A percentile compares a stretch with the other conserved stretches of the same genome.
phyloP scores from a whole-genome alignment of 768 basidiomycete genomes.

The Rubroboletus satanas region DNA sequence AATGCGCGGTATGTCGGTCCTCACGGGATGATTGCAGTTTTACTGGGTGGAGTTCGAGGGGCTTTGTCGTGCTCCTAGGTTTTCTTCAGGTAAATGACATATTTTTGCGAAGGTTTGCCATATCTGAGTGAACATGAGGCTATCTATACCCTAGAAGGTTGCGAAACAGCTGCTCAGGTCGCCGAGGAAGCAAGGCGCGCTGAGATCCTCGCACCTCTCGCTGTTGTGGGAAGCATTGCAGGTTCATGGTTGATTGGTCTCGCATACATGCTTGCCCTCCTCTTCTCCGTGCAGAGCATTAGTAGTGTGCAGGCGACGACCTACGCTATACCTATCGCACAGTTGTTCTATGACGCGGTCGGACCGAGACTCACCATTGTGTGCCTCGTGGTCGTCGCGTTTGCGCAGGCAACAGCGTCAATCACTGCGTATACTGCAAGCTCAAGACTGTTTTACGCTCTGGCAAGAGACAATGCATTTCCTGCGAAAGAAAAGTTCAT shows the following conservation, averaged over 20 bases:
- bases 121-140: slow-evolving; percentile 31
- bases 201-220: slow-evolving; percentile 53
- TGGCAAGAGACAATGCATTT: slow-evolving; percentile 52
- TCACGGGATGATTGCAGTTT: slow-evolving; percentile 34
- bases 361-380: slow-evolving; percentile 44
- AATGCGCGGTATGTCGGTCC: neutral
- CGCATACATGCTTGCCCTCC: slow-evolving; percentile 54
- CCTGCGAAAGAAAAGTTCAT: slow-evolving; percentile 46
- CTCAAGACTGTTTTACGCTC: slow-evolving; percentile 53
- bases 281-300: slow-evolving; percentile 55
- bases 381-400: slow-evolving; percentile 46
- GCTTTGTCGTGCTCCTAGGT: slow-evolving; percentile 56
- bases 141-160: slow-evolving; percentile 59
- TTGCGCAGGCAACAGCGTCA: slow-evolving; percentile 53
- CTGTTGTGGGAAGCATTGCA: slow-evolving; percentile 51
- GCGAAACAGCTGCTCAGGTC: slow-evolving; percentile 61
- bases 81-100: slow-evolving; percentile 34
- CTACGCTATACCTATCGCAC: slow-evolving; percentile 57
- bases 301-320: slow-evolving; percentile 44
- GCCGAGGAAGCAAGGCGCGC: slow-evolving; percentile 57
- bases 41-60: slow-evolving; percentile 51
- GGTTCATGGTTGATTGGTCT: slow-evolving; percentile 57
- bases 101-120: neutral
- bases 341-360: slow-evolving; percentile 53
- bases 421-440: slow-evolving; percentile 58